Conservation (phyloP, 768 basidiomycete genomes). For the Tricholoma furcatifolium region DNA sequence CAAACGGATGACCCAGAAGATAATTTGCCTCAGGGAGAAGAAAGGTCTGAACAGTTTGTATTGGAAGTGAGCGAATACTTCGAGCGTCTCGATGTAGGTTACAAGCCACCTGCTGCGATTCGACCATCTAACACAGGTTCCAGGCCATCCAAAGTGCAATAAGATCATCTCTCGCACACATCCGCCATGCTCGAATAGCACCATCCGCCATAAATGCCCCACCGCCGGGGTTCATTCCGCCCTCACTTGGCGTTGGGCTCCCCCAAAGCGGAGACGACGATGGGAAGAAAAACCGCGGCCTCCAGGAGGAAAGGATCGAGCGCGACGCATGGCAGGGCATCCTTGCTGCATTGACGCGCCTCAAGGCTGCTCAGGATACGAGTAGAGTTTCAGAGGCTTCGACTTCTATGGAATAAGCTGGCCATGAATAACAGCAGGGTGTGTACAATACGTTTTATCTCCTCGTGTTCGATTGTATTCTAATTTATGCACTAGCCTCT, state of each 20-base stretch:
- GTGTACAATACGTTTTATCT: constrained; percentile 1
- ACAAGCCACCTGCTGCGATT: not conserved
- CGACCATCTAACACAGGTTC: constrained; percentile 3
- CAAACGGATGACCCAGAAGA: constrained; percentile 74
- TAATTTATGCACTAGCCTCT: constrained; percentile 41
- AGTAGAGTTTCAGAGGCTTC: constrained; percentile 17
- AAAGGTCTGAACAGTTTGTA: constrained; percentile 83
- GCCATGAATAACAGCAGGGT: constrained; percentile 6
- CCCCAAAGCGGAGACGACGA: constrained; percentile 41
- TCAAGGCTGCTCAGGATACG: constrained; percentile 46
- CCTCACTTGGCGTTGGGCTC: constrained; percentile 75
- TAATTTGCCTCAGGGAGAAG: constrained; percentile 73
- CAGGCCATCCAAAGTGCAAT: constrained; percentile 77
- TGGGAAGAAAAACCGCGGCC: constrained; percentile 48
- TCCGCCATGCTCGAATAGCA: constrained; percentile 78
- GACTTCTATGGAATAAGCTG: constrained; percentile 23
- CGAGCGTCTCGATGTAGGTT: constrained; percentile 70
- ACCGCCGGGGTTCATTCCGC: constrained; percentile 68
- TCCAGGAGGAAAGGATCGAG: constrained; percentile 77
- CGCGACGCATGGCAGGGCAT: constrained; percentile 79
- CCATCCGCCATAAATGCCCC: constrained; percentile 88
- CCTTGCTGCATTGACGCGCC: constrained; percentile 60
- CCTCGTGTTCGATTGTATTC: constrained; percentile 5
- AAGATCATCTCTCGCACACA: constrained; percentile 78
- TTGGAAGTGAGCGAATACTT: constrained; percentile 85